These are phyloP conservation scores for Auricularia heimuer DNA, from an alignment of 768 basidiomycete species.

Conservation along the genomic window DNA sequence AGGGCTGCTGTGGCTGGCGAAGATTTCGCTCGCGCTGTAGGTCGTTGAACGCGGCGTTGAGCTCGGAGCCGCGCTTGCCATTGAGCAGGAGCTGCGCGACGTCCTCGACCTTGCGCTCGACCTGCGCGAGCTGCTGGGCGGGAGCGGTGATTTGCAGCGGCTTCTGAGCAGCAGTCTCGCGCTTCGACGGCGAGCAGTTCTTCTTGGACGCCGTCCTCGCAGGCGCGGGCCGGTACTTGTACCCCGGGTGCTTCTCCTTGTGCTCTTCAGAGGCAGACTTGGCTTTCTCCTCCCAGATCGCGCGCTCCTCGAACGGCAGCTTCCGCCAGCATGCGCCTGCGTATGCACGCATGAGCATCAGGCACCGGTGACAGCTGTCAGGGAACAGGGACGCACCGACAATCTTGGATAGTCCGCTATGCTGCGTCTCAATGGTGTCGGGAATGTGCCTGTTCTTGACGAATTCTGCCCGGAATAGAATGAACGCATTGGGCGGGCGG, in stretches of 20 bases:
- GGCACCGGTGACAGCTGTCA: not conserved
- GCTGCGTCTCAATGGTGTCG: constrained; percentile 2
- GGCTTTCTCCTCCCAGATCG: constrained; percentile 70
- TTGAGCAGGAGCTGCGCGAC: constrained; percentile 57
- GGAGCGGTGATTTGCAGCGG: constrained; percentile 37
- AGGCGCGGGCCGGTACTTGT: constrained; percentile 69
- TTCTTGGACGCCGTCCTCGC: not conserved
- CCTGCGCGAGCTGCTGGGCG: constrained; percentile 18
- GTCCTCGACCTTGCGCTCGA: constrained; percentile 37
- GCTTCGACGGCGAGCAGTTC: not conserved
- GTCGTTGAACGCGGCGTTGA: constrained; percentile 48
- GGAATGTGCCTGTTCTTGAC: constrained; percentile 58
- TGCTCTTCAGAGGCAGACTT: constrained; percentile 64
- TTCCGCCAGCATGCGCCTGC: constrained; percentile 68
- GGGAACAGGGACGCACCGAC: constrained; percentile 5
- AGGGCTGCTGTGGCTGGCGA: constrained; percentile 5
- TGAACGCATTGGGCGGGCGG: constrained; percentile 52
- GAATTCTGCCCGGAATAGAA: constrained; percentile 73
- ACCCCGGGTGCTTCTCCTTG: constrained; percentile 65
- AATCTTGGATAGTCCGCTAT: not conserved
- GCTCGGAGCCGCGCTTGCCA: constrained; percentile 59
- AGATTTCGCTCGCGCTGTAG: constrained; percentile 31
- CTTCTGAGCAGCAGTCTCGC: constrained; percentile 13
- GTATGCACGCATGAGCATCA: not conserved
- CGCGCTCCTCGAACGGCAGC: constrained; percentile 54